Percentiles rank a stretch among this genome's conserved stretches.
These are phyloP conservation scores for Gynandropsis gynandra DNA, from an alignment of 345 rosid genomes.

Conservation along the genomic window DNA sequence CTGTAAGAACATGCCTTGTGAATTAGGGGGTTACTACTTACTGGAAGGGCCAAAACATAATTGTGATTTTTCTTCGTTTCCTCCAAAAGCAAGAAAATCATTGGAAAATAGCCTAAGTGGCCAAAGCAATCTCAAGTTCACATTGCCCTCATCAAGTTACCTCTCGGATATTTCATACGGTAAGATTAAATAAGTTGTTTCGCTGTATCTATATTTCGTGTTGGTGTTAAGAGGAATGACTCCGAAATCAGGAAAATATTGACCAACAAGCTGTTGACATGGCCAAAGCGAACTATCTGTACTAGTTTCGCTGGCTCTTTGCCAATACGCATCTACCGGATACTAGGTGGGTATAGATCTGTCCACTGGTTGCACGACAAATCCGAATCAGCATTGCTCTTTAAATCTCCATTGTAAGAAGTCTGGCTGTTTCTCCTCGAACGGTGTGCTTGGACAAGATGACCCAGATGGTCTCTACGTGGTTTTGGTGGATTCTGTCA, in stretches of 20 bases:
- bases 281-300: not conserved
- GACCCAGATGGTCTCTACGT: conserved; percentile 47
- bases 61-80: too few relatives aligned
- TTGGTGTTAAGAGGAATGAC: conserved; percentile 21
- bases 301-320: conserved; percentile 18
- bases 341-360: too few relatives aligned
- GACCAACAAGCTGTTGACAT: conserved; percentile 28
- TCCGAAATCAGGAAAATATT: conserved; percentile 20
- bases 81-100: too few relatives aligned
- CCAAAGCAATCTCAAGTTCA: conserved; percentile 17
- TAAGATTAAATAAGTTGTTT: conserved; percentile 22
- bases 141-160: conserved; percentile 6
- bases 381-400: too few relatives aligned
- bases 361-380: too few relatives aligned
- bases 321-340: too few relatives aligned
- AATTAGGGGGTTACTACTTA: conserved; percentile 3
- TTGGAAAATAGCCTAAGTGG: not conserved
- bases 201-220: conserved; percentile 21
- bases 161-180: conserved; percentile 15
- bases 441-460: conserved; percentile 24
- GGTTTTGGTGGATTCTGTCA: conserved; percentile 22
- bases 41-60: too few relatives aligned
- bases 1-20: too few relatives aligned
- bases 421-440: too few relatives aligned
- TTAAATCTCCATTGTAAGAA: too few relatives aligned